Base-by-base conservation (phyloP, 164 flowering plant genomes). In the Sedum album region DNA sequence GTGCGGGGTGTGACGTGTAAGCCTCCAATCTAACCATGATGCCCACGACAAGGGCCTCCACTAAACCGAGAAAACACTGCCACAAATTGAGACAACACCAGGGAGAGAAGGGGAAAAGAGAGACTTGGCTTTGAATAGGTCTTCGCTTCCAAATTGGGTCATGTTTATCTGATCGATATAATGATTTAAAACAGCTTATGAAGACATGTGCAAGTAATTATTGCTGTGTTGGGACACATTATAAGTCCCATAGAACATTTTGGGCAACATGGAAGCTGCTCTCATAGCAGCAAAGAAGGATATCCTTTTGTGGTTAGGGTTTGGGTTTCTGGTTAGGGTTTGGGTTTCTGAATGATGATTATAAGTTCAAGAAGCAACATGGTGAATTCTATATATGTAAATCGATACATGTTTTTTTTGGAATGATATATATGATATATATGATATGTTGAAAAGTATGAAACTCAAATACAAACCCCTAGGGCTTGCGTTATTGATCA, bases 141-240 rank as follows among this genome's bases (percentile, higher is more conserved):
- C 35, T 57, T 57, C 62, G 35, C 62, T 57, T 26, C 60, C 60
- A 55, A 25, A 55, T 55, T 55, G 60, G 62, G 33, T 57, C 62
- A 11, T 57, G 62, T 57, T 33, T 6, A 28, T 3, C 18, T 57
- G 33, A 23, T 25, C 31, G 60, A 55, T 57, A 20, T 15, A 57
- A 57, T 57, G 28, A 57, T 57, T 26, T 33, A 26, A 55, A 55
- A 55, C 61, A 28, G 61, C 61, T 14, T 51, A n/a, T 51, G 26
- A 10, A 51, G 57, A 51, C 57, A 3, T 51, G 57, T 51, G 57
- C 57, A 5, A 21, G 21, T 21, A 26, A n/a, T 51, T 51, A 48
- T 48, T 18, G 55, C 6, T 25, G 30, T 55, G 30, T 55, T 57
- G 23, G 33, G 31, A 30, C 23, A 1, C 14, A 11, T 3, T 28